Evolutionary conservation across 2,329 filamentous ascomycete species (phyloP).

Genomic region (Penicillium sp.): DNA sequence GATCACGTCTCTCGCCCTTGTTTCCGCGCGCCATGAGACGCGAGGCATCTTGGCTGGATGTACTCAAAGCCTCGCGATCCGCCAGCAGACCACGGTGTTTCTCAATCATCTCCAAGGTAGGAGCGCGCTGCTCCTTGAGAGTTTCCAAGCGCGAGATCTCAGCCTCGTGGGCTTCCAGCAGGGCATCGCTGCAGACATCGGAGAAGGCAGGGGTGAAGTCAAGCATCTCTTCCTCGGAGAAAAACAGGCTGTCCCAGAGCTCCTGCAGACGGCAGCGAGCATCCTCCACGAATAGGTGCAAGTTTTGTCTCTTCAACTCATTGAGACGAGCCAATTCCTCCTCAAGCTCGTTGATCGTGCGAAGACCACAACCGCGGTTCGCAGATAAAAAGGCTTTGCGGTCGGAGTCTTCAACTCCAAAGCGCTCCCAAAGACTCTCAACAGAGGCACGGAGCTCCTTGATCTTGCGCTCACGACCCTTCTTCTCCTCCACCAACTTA

Average conservation of each 20-base stretch:
- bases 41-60: conserved; percentile 91
- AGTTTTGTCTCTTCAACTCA: conserved; percentile 89
- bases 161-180: conserved; percentile 89
- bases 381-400: conserved; percentile 79
- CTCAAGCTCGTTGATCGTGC: conserved; percentile 93
- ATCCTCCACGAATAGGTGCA: conserved; percentile 95
- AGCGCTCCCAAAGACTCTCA: conserved; percentile 83
- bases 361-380: conserved; percentile 85
- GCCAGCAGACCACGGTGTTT: conserved; percentile 76
- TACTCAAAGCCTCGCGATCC: conserved; percentile 82
- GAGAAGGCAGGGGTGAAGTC: conserved; percentile 97
- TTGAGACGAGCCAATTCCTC: conserved; percentile 83
- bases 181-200: conserved; percentile 92
- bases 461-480: conserved; percentile 71
- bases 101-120: conserved; percentile 77
- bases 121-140: conserved; percentile 81
- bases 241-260: conserved; percentile 90
- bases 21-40: conserved; percentile 85
- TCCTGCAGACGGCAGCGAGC: conserved; percentile 86
- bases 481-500: conserved; percentile 84
- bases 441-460: conserved; percentile 73
- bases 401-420: conserved; percentile 78
- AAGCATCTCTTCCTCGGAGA: conserved; percentile 97
- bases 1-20: conserved; percentile 91
- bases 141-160: conserved; percentile 80